A percentile compares a stretch with the other conserved stretches of the same genome.
Conservation (phyloP, 2,329 filamentous ascomycete genomes). For the Aspergillus transmontanensis region DNA sequence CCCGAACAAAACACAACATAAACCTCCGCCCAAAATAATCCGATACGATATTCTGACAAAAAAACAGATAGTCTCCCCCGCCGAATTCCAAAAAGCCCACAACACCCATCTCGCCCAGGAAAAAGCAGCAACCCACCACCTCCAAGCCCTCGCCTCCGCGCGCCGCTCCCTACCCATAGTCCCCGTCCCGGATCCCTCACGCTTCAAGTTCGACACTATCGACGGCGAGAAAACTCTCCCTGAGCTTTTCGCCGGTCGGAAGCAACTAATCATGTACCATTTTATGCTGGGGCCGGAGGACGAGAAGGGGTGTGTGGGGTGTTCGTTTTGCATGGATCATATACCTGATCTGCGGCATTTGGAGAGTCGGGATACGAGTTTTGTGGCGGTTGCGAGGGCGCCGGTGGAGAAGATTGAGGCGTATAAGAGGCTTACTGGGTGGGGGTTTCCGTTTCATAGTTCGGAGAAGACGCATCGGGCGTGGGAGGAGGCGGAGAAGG, state of each 20-base stretch:
- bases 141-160: slow-evolving; percentile 28
- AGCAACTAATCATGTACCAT: slow-evolving; percentile 45
- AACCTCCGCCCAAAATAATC: no score
- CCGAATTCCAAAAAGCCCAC: slow-evolving; percentile 16
- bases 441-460: slow-evolving; percentile 46
- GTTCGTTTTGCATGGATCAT: slow-evolving; percentile 43
- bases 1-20: no score
- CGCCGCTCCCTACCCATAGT: slow-evolving; percentile 46
- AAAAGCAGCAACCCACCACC: slow-evolving; percentile 18
- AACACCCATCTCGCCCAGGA: slow-evolving; percentile 14
- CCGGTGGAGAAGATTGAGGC: slow-evolving; percentile 19
- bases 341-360: slow-evolving; percentile 34
- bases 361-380: slow-evolving; percentile 4
- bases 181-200: slow-evolving; percentile 40
- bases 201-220: slow-evolving; percentile 35
- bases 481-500: slow-evolving; percentile 14
- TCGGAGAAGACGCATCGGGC: slow-evolving; percentile 19
- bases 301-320: slow-evolving; percentile 42
- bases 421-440: slow-evolving; percentile 43
- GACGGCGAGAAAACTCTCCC: slow-evolving; percentile 24
- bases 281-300: slow-evolving; percentile 49
- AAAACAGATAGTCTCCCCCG: not conserved
- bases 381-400: slow-evolving; percentile 5
- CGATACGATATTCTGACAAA: no score
- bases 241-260: slow-evolving; percentile 30